phyloP scores from a whole-genome alignment of 768 basidiomycete species.

The Calocera viscosa region DNA sequence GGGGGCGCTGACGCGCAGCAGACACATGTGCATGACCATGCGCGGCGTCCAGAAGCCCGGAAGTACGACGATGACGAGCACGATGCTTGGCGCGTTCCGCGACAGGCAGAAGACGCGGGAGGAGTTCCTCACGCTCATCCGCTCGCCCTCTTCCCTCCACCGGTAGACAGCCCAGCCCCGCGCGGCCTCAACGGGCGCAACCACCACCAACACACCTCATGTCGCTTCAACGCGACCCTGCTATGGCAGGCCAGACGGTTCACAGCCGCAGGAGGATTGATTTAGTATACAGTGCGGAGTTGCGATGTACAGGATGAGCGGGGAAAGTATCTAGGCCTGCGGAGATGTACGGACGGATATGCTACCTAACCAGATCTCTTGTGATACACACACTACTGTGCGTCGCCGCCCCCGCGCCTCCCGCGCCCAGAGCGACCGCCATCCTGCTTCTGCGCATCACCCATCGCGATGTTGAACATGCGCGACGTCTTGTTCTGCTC shows the following conservation, averaged over 20 bases:
- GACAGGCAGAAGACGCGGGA: constrained; percentile 98
- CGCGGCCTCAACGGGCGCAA: background rate
- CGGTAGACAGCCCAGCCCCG: background rate
- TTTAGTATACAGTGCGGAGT: background rate
- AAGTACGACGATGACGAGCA: constrained; percentile 84
- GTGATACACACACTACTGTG: background rate
- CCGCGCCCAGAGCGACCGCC: background rate
- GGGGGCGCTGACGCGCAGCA: constrained; percentile 23
- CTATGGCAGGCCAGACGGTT: background rate
- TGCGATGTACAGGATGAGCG: background rate
- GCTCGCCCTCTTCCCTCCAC: constrained; percentile 14
- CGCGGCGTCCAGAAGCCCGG: constrained; percentile 99
- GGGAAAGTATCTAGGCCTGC: background rate
- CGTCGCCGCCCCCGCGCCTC: background rate
- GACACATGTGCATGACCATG: constrained; percentile 99
- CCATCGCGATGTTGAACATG: constrained; percentile 6
- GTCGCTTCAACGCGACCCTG: background rate
- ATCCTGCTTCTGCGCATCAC: constrained; percentile 6
- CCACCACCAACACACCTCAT: background rate
- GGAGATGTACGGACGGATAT: background rate
- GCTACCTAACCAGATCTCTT: background rate
- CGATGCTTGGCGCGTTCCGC: constrained; percentile 97
- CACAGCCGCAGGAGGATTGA: constrained; percentile 1
- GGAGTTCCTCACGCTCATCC: constrained; percentile 81
- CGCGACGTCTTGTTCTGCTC: constrained; percentile 1